A percentile compares a stretch with the other conserved stretches of the same genome.
These are phyloP conservation scores for Cynanchum wilfordii DNA, from an alignment of 257 asterid genomes.

Conservation along the genomic window DNA sequence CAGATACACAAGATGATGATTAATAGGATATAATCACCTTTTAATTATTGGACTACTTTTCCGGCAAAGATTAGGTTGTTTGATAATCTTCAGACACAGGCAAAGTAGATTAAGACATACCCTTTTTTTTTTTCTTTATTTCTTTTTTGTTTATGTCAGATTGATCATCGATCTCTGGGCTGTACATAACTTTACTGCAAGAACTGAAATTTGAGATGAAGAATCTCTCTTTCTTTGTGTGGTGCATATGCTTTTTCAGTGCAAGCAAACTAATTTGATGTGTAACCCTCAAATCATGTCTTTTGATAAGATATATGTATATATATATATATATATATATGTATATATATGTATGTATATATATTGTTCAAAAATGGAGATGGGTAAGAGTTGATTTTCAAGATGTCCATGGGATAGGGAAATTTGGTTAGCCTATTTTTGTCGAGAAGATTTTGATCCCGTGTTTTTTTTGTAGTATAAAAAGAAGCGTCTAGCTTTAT, in stretches of 20 bases:
- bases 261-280: background rate
- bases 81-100: constrained; percentile 7
- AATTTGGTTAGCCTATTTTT: constrained; percentile 1
- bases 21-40: background rate
- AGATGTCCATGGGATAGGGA: background rate
- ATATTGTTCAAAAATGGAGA: background rate
- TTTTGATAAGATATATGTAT: background rate
- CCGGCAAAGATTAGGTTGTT: constrained; percentile 3
- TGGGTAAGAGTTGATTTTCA: background rate
- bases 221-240: background rate
- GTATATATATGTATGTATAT: no score
- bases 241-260: background rate
- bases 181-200: background rate
- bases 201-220: background rate
- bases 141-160: background rate
- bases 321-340: no score
- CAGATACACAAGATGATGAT: background rate
- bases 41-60: constrained; percentile 4
- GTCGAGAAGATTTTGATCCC: background rate
- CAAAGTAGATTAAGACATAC: constrained; percentile 4
- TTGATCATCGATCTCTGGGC: constrained; percentile 1
- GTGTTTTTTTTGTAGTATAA: background rate
- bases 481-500: background rate
- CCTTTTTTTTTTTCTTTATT: background rate
- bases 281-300: background rate